phyloP scores from a whole-genome alignment of 2,329 filamentous ascomycete species.

The Ophiostoma australiae region DNA sequence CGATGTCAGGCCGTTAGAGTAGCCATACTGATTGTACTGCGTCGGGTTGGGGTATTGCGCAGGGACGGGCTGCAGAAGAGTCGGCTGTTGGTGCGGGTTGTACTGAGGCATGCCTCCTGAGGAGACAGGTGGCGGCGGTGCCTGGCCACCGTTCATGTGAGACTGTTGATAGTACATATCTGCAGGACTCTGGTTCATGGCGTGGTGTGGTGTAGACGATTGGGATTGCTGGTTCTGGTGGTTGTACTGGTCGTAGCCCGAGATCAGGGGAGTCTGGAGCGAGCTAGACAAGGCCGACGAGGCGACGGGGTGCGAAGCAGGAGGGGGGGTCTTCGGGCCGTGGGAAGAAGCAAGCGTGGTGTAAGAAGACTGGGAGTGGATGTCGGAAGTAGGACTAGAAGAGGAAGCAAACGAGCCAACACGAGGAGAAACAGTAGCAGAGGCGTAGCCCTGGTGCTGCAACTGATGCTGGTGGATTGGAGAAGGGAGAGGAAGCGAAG shows the following conservation, averaged over 20 bases:
- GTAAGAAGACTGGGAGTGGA: constrained; percentile 52
- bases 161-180: constrained; percentile 80
- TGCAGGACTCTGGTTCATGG: constrained; percentile 76
- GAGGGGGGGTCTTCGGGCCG: constrained; percentile 69
- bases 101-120: constrained; percentile 72
- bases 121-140: constrained; percentile 68
- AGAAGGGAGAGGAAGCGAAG: constrained; percentile 56
- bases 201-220: constrained; percentile 40
- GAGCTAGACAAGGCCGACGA: constrained; percentile 29
- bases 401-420: constrained; percentile 66
- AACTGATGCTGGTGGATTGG: constrained; percentile 36
- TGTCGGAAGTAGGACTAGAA: constrained; percentile 48
- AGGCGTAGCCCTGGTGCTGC: constrained; percentile 60
- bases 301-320: constrained; percentile 46
- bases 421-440: constrained; percentile 69
- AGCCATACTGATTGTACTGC: constrained; percentile 66
- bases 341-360: constrained; percentile 53
- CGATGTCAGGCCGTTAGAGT: constrained; percentile 73
- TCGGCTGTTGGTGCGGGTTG: constrained; percentile 65
- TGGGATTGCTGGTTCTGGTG: constrained; percentile 31
- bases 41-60: constrained; percentile 59
- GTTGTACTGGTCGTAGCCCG: constrained; percentile 38
- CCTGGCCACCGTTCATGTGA: constrained; percentile 73
- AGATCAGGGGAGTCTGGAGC: constrained; percentile 37
- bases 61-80: constrained; percentile 67